Evolutionary conservation across 164 flowering plant genomes (phyloP).

Genomic region (Santalum album): DNA sequence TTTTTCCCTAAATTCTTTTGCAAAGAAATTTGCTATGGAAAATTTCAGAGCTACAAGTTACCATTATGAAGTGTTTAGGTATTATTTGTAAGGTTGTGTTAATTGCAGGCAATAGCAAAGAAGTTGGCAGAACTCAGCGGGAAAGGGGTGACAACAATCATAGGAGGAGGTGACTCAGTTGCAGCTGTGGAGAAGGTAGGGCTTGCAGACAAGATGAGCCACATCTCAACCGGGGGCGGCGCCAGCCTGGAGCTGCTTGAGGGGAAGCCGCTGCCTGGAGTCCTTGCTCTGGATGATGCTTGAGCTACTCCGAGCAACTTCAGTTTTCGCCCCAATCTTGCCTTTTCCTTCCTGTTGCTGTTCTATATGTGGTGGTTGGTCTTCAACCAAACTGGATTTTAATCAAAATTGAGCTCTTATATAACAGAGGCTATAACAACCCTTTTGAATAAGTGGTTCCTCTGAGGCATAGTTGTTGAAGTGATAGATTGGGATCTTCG

Average conservation of each 20-base stretch:
- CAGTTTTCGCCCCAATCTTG: no score
- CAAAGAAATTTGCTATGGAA: no score
- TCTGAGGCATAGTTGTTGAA: no score
- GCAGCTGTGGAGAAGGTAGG: slow-evolving; percentile 55
- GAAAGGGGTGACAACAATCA: slow-evolving; percentile 43
- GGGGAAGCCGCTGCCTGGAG: slow-evolving; percentile 47
- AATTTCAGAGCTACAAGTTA: not conserved
- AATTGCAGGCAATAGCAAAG: slow-evolving; percentile 36
- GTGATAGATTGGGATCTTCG: no score
- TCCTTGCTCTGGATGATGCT: slow-evolving; percentile 37
- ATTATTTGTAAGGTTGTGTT: not conserved
- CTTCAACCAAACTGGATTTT: no score
- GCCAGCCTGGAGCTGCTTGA: slow-evolving; percentile 56
- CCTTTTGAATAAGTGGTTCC: no score
- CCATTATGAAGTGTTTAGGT: not conserved
- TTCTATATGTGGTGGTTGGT: no score
- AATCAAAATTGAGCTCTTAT: no score
- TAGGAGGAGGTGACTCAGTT: slow-evolving; percentile 59
- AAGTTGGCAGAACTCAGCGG: slow-evolving; percentile 42
- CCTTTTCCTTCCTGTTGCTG: no score
- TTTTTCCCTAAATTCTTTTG: not conserved
- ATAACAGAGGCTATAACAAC: no score
- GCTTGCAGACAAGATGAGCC: slow-evolving; percentile 50
- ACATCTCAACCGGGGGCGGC: slow-evolving; percentile 53
- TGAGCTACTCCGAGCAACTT: no score